Evolutionary conservation across 331 rosid species (phyloP), one percentile per base, ranked within the genome.

Genomic region (Prunus yedoensis): DNA sequence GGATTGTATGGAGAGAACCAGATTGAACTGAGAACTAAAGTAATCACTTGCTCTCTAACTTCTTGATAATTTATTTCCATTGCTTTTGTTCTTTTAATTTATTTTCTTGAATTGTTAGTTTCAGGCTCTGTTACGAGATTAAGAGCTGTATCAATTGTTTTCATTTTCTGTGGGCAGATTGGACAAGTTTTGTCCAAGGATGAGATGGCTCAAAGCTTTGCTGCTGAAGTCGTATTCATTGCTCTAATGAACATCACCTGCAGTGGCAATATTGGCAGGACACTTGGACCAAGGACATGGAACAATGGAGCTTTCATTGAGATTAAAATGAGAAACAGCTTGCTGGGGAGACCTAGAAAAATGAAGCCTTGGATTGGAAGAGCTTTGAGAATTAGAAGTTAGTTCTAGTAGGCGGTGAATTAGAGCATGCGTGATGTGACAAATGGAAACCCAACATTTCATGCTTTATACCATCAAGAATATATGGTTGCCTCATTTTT

Each of bases 161-260:
- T 68, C 21, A 4, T 16, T 43, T 28, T 25, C 6, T 57, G 67
- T 38, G 45, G 47, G 53, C 67, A 72, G 68, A 25, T 41, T 72
- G 18, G 43, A 50, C 68, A 58, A 46, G 18, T 25, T 3, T 41
- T 49, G 67, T 59, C 41, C 66, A 21, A 73, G 38, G 27, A 45
- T 16, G 35, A 73, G 63, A 58, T 41, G 53, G 27, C 53, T 38
- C 52, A 71, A 10, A 71, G 64, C 4, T 16, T 14, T 25, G 63
- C 49, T 18, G 14, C 68, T 14, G 57, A 73, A 58, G 53, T 73
- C 58, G 41, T 46, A 53, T 51, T 35, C 43, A 8, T 58, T 56
- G 56, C 67, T 73, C 15, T 73, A 50, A n/a, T 32, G 68, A 32
- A 17, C 14, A n/a, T 63, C 63, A 58, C 63, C 21, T 23, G 63